Base-by-base conservation (phyloP, 352 stramenopile species). In the Pythium sukuiense region DNA sequence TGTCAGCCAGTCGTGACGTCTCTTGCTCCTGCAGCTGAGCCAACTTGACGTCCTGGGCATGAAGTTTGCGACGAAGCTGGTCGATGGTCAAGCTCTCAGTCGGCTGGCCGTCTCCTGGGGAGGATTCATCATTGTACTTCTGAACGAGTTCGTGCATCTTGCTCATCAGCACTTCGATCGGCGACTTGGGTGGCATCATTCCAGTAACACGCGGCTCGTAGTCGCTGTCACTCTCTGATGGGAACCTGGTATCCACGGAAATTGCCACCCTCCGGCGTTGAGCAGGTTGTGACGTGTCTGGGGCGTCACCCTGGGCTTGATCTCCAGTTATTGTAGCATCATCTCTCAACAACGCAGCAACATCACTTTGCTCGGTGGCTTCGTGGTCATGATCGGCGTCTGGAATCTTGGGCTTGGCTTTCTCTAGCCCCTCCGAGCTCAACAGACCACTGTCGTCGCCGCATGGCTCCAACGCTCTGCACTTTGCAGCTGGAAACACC, bases 141-240 rank as follows among this genome's bases (percentile, higher is more conserved):
- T 81, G 71, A 43, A 84, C 78, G 16, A 87, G 65, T 45, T 84
- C 72, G 61, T 87, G 78, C 78, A 87, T 87, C 60, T 81, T 81
- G 58, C 56, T 73, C 74, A 85, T 74, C 26, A 87, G 61, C 46
- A 83, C 57, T 67, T 81, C 76, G 33, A 85, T 80, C 11, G 71
- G 71, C 18, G 78, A 82, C 59, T 65, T 71, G 26, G 63, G 68
- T 3, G 63, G 59, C 46, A 64, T 48, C 24, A 55, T 37, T 53
- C 29, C n/a, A 55, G 67, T 35, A 49, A 67, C 52, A 33, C 48
- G 2, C 2, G 6, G 37, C 3, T 37, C n/a, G 0, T 33, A 37
- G 26, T 68, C 61, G 12, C 49, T 32, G 5, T 68, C 61, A 6
- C 27, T 54, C 30, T 46, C 57, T 11, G 30, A 35, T 7, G 43